Evolutionary conservation across 768 basidiomycete genomes (phyloP).

Genomic region (Russula emetica): DNA sequence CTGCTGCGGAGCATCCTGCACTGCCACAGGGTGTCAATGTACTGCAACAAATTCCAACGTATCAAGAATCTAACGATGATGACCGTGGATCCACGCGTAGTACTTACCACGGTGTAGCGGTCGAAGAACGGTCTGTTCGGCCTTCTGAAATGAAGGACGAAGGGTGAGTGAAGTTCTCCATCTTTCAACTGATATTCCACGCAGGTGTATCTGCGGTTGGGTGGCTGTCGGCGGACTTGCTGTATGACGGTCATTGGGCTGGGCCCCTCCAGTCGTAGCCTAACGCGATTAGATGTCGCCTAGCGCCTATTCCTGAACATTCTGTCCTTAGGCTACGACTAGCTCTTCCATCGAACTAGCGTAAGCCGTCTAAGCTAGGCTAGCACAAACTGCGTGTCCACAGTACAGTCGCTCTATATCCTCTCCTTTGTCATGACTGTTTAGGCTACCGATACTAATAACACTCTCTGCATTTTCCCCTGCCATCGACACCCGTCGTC

Average conservation of each 20-base stretch:
- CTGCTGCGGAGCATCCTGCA: slow-evolving; percentile 3
- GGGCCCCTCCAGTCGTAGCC: slow-evolving; percentile 30
- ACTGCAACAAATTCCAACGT: slow-evolving; percentile 29
- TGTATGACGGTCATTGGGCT: slow-evolving; percentile 27
- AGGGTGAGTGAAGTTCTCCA: slow-evolving; percentile 63
- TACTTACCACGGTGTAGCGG: slow-evolving; percentile 34
- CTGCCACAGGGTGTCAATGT: slow-evolving; percentile 3
- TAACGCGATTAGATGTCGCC: slow-evolving; percentile 33
- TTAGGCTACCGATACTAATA: slow-evolving; percentile 76
- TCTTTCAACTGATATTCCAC: slow-evolving; percentile 29
- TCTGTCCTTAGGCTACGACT: slow-evolving; percentile 29
- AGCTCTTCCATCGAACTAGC: slow-evolving; percentile 30
- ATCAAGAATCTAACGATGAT: slow-evolving; percentile 28
- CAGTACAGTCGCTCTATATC: slow-evolving; percentile 65
- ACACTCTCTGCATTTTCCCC: slow-evolving; percentile 47
- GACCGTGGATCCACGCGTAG: slow-evolving; percentile 33
- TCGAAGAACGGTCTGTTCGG: slow-evolving; percentile 58
- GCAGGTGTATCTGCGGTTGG: slow-evolving; percentile 22
- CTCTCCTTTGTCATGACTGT: slow-evolving; percentile 49
- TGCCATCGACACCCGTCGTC: slow-evolving; percentile 28
- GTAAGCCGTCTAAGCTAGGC: slow-evolving; percentile 57
- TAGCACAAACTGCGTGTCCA: slow-evolving; percentile 36
- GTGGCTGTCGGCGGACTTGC: slow-evolving; percentile 23
- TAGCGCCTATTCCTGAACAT: slow-evolving; percentile 24
- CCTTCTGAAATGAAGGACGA: slow-evolving; percentile 94